Evolutionary conservation across 345 rosid species (phyloP).

Genomic region (Lagerstroemia speciosa): DNA sequence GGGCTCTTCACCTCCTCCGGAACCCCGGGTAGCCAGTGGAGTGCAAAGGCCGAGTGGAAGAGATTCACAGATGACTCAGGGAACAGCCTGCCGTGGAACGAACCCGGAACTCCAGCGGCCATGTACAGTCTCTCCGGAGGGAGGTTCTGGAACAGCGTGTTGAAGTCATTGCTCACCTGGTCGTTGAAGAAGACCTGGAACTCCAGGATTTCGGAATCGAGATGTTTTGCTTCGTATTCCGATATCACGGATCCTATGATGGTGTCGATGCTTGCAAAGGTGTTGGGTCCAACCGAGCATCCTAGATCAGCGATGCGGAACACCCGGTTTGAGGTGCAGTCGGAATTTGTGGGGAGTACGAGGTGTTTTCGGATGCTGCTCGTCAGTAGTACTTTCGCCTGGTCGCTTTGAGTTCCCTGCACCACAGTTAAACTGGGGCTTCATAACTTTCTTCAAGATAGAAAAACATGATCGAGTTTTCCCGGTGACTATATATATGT

Average conservation of each 20-base stretch:
- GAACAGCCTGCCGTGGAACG: constrained; percentile 29
- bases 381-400: neutral
- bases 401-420: neutral
- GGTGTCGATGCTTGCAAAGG: constrained; percentile 26
- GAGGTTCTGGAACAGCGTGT: constrained; percentile 33
- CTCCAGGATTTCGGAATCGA: constrained; percentile 7
- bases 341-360: neutral
- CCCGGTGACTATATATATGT: too few relatives aligned
- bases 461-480: too few relatives aligned
- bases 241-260: constrained; percentile 20
- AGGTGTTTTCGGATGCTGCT: neutral
- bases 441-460: neutral
- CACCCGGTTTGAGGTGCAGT: neutral
- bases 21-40: constrained; percentile 26
- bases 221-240: constrained; percentile 7
- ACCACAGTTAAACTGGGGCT: neutral
- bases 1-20: constrained; percentile 19
- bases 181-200: constrained; percentile 44
- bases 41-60: constrained; percentile 21
- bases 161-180: constrained; percentile 32
- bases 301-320: constrained; percentile 19
- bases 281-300: constrained; percentile 38
- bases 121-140: constrained; percentile 18
- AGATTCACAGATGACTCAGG: constrained; percentile 25
- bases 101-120: constrained; percentile 30